A percentile compares a stretch with the other conserved stretches of the same genome.
These are phyloP conservation scores for Hapsidospora chrysogenum DNA, from an alignment of 495 filamentous ascomycete genomes.

Conservation along the genomic window DNA sequence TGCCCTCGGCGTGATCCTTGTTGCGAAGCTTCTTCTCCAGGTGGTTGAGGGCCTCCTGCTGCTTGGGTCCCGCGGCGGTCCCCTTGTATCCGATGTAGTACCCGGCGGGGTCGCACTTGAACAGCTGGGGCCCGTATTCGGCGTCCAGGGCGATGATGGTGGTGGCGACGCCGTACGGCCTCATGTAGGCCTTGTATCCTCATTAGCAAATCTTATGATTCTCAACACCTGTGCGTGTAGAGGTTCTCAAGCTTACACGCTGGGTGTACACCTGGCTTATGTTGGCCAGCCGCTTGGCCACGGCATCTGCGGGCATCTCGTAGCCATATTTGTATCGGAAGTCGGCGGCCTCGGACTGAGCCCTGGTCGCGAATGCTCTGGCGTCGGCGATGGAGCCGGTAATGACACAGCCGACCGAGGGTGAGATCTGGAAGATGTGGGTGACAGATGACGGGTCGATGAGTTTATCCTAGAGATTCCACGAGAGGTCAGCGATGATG, in stretches of 20 bases:
- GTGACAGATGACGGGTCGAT: constrained; percentile 96
- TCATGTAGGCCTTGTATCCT: constrained; percentile 76
- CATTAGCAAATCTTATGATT: not conserved
- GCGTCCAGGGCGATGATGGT: constrained; percentile 88
- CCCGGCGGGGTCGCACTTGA: constrained; percentile 95
- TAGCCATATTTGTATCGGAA: constrained; percentile 98
- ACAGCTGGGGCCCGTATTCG: constrained; percentile 88
- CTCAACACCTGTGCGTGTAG: constrained; percentile 4
- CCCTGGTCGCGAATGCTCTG: constrained; percentile 75
- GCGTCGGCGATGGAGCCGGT: constrained; percentile 97
- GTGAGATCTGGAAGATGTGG: constrained; percentile 91
- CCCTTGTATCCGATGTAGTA: constrained; percentile 98
- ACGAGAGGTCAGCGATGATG: constrained; percentile 16
- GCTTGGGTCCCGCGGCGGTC: constrained; percentile 89
- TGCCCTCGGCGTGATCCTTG: constrained; percentile 85
- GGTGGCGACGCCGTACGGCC: constrained; percentile 84
- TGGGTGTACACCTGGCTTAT: constrained; percentile 99
- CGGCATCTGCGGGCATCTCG: constrained; percentile 95
- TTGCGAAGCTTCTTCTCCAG: constrained; percentile 99
- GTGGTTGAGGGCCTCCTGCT: constrained; percentile 93
- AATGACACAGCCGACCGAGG: constrained; percentile 94
- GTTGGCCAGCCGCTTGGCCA: constrained; percentile 93
- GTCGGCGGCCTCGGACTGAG: constrained; percentile 87
- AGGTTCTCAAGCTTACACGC: constrained; percentile 40
- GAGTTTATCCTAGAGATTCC: constrained; percentile 70